A percentile compares a stretch with the other conserved stretches of the same genome.
Evolutionary conservation across 306 rosid species (phyloP).

Genomic region (Casuarina equisetifolia): DNA sequence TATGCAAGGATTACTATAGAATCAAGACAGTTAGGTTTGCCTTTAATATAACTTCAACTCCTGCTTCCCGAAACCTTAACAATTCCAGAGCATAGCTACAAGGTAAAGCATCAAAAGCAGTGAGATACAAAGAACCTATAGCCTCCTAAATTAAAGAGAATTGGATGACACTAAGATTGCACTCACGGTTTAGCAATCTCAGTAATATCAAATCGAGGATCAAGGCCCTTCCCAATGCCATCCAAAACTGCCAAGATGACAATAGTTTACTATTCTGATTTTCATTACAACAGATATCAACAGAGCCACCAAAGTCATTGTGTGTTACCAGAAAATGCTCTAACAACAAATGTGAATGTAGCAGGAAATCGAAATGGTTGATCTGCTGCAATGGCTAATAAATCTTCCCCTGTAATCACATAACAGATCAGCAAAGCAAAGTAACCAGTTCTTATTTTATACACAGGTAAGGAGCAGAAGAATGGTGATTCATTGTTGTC

Average conservation of each 20-base stretch:
- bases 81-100: conserved; percentile 95
- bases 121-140: conserved; percentile 29
- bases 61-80: conserved; percentile 91
- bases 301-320: conserved; percentile 16
- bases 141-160: conserved; percentile 12
- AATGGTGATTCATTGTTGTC: neutral
- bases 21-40: conserved; percentile 34
- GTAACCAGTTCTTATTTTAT: neutral
- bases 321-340: conserved; percentile 92
- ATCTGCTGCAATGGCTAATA: conserved; percentile 91
- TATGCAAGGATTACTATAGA: conserved; percentile 21
- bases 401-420: conserved; percentile 78
- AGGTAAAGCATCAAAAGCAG: conserved; percentile 31
- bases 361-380: conserved; percentile 99
- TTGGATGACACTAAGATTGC: conserved; percentile 22
- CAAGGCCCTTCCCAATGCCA: conserved; percentile 99
- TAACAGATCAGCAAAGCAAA: neutral
- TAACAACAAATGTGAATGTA: conserved; percentile 99
- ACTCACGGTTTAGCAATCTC: conserved; percentile 99
- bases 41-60: conserved; percentile 91
- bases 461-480: neutral
- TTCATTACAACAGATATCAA: conserved; percentile 25
- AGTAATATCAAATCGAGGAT: conserved; percentile 96
- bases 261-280: conserved; percentile 15
- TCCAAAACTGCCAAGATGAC: conserved; percentile 67